Evolutionary conservation across 371 early-diverging fungal species (phyloP), one percentile per base, ranked within the genome.

Genomic region (Sporodiniella umbellata): DNA sequence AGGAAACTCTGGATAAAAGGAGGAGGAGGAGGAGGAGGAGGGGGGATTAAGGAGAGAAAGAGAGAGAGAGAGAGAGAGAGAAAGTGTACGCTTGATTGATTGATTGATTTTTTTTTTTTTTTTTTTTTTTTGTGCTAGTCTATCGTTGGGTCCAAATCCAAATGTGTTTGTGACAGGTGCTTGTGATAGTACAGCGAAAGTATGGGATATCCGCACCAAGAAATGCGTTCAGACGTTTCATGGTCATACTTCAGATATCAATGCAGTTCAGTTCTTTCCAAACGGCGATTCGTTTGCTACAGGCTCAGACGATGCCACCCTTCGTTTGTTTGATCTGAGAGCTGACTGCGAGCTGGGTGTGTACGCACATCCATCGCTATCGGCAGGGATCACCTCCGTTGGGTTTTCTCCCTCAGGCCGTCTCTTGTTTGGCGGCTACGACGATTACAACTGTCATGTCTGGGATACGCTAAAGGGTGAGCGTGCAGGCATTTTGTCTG

Each of bases 221-320:
- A 84, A 88, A 46, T 98, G 98, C 61, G 98, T 98, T 24, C 98
- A 97, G 65, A 95, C 97, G 7, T 98, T 98, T 72, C 86, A 87
- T 8, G 98, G 98, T 2, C 99, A 98, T 66, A 97, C 97, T 75
- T 90, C 90, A 15, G 99, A 98, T 68, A 96, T 98, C 63, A 98
- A 98, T 67, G 92, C 98, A 11, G 98, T 98, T 19, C 93, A 95
- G 58, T 98, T 98, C 76, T 98, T 98, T 85, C 99, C 99, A 22
- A 93, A 90, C 62, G 98, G 98, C 24, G 90, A 97, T 62, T 94
- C 97, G 2, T 90, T 98, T 62, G 96, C 90, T 2, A 93, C 96
- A 17, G 99, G 98, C 0, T 96, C 96, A 8, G 99, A 99, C 65
- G 99, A 99, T 75, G 93, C 95, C 6, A 92, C 90, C n/a, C 96